These are phyloP conservation scores for Xylariaceae sp. DNA, from an alignment of 2,329 filamentous ascomycete species.

Conservation along the genomic window DNA sequence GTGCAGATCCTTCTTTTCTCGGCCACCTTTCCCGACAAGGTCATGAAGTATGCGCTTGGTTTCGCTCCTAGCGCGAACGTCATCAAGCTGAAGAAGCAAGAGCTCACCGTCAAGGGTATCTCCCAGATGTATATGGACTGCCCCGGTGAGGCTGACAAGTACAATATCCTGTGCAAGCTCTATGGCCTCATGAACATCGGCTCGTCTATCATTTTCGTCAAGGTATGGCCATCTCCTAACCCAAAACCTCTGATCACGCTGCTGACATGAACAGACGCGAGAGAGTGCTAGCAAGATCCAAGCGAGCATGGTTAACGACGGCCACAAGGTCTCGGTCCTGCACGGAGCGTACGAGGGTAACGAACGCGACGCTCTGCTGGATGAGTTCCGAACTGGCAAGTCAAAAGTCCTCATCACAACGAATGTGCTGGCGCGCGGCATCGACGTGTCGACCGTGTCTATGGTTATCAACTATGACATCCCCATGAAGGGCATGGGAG, in stretches of 20 bases:
- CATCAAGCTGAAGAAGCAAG: slow-evolving; percentile 82
- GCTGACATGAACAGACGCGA: slow-evolving; percentile 58
- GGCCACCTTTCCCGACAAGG: slow-evolving; percentile 83
- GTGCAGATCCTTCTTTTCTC: slow-evolving; percentile 95
- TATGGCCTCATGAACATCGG: slow-evolving; percentile 96
- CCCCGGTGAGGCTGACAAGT: slow-evolving; percentile 75
- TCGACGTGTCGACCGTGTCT: slow-evolving; percentile 85
- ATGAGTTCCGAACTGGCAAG: slow-evolving; percentile 78
- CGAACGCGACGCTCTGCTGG: slow-evolving; percentile 78
- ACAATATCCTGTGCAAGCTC: slow-evolving; percentile 81
- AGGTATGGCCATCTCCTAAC: slow-evolving; percentile 48
- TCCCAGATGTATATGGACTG: slow-evolving; percentile 98
- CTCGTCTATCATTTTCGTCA: slow-evolving; percentile 97
- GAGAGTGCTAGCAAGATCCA: slow-evolving; percentile 83
- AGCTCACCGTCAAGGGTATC: slow-evolving; percentile 94
- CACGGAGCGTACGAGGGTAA: slow-evolving; percentile 83
- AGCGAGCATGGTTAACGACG: slow-evolving; percentile 78
- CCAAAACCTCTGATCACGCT: neutral
- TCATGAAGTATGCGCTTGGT: slow-evolving; percentile 74
- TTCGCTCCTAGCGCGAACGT: slow-evolving; percentile 86
- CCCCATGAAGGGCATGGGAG: slow-evolving; percentile 69
- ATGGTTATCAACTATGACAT: slow-evolving; percentile 99
- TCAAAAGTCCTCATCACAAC: slow-evolving; percentile 98
- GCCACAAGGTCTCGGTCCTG: slow-evolving; percentile 85
- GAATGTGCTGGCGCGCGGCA: slow-evolving; percentile 92